Percentiles rank a stretch among this genome's conserved stretches.
These are phyloP conservation scores for Neurospora sp. DNA, from an alignment of 495 filamentous ascomycete genomes.

Conservation along the genomic window DNA sequence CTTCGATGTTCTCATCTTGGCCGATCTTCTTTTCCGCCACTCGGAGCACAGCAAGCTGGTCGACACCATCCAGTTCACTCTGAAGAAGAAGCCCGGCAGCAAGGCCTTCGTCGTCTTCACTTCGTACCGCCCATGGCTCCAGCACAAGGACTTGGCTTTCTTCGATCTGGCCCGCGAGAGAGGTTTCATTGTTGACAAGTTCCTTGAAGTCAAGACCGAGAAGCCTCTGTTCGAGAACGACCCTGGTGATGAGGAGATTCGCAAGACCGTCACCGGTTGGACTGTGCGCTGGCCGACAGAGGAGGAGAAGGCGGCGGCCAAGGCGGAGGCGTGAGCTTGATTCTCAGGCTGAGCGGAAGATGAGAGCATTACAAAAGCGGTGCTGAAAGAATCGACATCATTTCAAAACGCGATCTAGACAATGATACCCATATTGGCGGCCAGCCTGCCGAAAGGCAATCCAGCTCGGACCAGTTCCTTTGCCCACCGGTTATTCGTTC, in stretches of 20 bases:
- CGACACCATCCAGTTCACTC: conserved; percentile 51
- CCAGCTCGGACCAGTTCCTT: neutral
- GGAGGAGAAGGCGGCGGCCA: conserved; percentile 6
- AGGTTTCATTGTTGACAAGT: conserved; percentile 65
- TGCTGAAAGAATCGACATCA: neutral
- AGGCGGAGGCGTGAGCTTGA: neutral
- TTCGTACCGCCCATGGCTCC: conserved; percentile 82
- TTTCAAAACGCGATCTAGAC: neutral
- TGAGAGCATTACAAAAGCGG: neutral
- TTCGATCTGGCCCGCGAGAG: conserved; percentile 59
- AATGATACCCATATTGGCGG: neutral
- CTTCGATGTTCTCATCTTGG: conserved; percentile 76
- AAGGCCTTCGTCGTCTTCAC: conserved; percentile 84
- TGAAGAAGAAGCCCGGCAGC: conserved; percentile 43
- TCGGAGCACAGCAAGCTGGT: conserved; percentile 71
- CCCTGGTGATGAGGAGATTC: conserved; percentile 62
- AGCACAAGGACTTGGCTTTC: conserved; percentile 73
- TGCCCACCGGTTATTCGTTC: neutral
- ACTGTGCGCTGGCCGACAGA: conserved; percentile 43
- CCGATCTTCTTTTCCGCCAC: conserved; percentile 83
- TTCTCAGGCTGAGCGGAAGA: neutral
- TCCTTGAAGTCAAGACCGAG: conserved; percentile 72
- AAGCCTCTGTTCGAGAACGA: conserved; percentile 83
- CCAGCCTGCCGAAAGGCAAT: neutral
- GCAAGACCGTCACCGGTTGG: conserved; percentile 76